A percentile compares a stretch with the other conserved stretches of the same genome.
phyloP scores from a whole-genome alignment of 2,329 filamentous ascomycete genomes.

The Fusarium chlamydosporum region DNA sequence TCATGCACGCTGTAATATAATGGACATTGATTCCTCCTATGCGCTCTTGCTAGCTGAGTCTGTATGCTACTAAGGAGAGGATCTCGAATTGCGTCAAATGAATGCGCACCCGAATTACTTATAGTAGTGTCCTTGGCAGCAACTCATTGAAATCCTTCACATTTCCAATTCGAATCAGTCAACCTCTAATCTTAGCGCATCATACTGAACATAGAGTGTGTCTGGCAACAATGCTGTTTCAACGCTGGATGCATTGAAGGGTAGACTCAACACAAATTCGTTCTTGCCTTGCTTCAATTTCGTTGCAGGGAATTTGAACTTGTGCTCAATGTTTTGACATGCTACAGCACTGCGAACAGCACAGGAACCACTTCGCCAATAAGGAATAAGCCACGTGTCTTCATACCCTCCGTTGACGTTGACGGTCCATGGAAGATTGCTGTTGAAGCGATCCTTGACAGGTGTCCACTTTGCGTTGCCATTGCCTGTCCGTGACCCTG shows the following conservation, averaged over 20 bases:
- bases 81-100: no score
- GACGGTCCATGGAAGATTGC: constrained; percentile 48
- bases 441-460: constrained; percentile 11
- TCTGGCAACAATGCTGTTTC: constrained; percentile 69
- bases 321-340: constrained; percentile 72
- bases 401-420: constrained; percentile 56
- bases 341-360: constrained; percentile 70
- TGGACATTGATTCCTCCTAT: no score
- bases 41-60: no score
- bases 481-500: constrained; percentile 33
- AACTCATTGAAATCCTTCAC: not conserved
- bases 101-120: no score
- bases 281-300: constrained; percentile 65
- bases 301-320: constrained; percentile 66
- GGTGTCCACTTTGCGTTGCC: constrained; percentile 43
- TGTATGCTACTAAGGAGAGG: no score
- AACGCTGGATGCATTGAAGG: constrained; percentile 69
- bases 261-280: constrained; percentile 68
- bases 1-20: no score
- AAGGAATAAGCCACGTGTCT: constrained; percentile 69
- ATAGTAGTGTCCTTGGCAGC: no score
- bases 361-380: constrained; percentile 61
- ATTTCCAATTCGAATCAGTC: constrained; percentile 3
- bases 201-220: constrained; percentile 73
- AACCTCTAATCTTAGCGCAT: constrained; percentile 71